Evolutionary conservation across 768 basidiomycete species (phyloP), one percentile per base, ranked within the genome.

Genomic region (Leccinum aurantiacum): DNA sequence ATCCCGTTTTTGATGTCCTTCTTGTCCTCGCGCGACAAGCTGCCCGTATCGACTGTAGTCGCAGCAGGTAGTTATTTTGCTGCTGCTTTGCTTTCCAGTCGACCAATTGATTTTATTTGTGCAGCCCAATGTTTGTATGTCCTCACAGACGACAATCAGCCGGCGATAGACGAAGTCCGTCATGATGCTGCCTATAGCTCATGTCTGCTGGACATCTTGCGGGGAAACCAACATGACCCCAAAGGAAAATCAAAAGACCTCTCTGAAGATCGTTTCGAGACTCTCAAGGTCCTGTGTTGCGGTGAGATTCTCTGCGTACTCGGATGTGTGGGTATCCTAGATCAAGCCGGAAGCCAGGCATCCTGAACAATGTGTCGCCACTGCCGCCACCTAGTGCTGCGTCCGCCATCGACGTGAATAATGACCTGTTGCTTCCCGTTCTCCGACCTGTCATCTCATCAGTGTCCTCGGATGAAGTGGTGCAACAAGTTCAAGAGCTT

Each of bases 101-200:
- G 56, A 59, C 24, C 50, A 19, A 58, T 48, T 22, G n/a, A 58
- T 48, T 22, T 48, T 37, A 49, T 41, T 53, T 25, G 24, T 54
- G 27, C 65, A 94, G 94, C 93, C 0, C 95, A 98, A 69, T 93
- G 93, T 67, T 77, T 97, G 17, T 97, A 96, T 72, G 91, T 96
- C 60, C 78, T 98, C 27, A 92, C 93, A 2, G 93, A 95, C 70
- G 95, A 97, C 69, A 98, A 97, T 63, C 77, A 75, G n/a, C 82
- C 88, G 17, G 85, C 87, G 31, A 85, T 88, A 55, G 71, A 82
- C n/a, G 85, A 87, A 57, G 70, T 95, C 19, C 80, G 85, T 22
- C 72, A 80, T 27, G 79, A 89, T 69, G 81, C 81, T 14, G 77
- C 79, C 2, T 89, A 89, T 66, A 78, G 84, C 53, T 77, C 85